Conservation (phyloP, 2,329 filamentous ascomycete species). For the Colletotrichum sp. region DNA sequence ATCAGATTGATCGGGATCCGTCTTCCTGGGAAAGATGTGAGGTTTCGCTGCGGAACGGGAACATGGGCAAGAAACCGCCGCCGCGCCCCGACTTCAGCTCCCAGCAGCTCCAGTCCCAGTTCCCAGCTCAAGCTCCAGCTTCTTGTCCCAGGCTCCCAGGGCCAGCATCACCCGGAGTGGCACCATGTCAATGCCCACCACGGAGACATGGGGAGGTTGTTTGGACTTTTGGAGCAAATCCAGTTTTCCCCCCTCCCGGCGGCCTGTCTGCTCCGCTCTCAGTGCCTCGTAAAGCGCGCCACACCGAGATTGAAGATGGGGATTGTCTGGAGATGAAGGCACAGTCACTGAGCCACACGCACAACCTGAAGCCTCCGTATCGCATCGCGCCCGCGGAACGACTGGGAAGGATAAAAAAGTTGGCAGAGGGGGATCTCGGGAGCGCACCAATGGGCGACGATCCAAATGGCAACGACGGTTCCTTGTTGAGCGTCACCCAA, state of each 20-base stretch:
- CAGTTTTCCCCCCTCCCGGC: not conserved
- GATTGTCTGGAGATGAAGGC: not conserved
- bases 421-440: not conserved
- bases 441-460: not conserved
- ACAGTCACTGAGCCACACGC: not conserved
- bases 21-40: not conserved
- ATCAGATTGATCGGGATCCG: constrained; percentile 6
- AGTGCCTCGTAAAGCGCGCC: not conserved
- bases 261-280: not conserved
- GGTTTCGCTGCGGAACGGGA: not conserved
- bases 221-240: not conserved
- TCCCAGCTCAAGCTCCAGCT: not conserved
- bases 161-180: not conserved
- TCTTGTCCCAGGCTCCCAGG: not conserved
- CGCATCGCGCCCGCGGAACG: not conserved
- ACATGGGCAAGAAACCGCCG: not conserved
- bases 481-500: not conserved
- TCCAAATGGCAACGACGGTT: not conserved
- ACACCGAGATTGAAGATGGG: not conserved
- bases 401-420: not conserved
- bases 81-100: not conserved
- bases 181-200: not conserved
- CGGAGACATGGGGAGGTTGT: not conserved
- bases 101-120: not conserved
- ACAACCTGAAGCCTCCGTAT: not conserved